Evolutionary conservation across 83 land plant genomes (phyloP).

Genomic region (Picea abies): DNA sequence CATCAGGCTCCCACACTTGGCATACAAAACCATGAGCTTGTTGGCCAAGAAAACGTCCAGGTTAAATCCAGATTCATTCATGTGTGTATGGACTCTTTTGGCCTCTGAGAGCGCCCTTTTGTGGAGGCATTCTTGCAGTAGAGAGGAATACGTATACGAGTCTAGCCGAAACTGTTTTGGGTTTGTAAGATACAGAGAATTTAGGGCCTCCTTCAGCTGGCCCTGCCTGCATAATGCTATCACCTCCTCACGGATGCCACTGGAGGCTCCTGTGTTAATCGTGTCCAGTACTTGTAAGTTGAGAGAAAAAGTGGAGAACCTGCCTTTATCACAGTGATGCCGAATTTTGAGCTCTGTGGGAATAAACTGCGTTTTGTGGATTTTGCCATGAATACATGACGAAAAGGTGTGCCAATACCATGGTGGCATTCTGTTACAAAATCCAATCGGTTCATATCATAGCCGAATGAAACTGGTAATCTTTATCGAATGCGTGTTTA

Average conservation of each 20-base stretch:
- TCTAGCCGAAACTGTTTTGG: not conserved
- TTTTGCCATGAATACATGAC: too few species aligned
- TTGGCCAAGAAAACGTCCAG: constrained; percentile 43
- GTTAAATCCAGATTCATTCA: constrained; percentile 23
- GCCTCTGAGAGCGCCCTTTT: constrained; percentile 5
- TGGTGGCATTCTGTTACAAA: too few species aligned
- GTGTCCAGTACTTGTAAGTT: not conserved
- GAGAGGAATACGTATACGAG: not conserved
- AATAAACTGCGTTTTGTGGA: too few species aligned
- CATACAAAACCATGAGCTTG: not conserved
- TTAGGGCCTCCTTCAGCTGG: not conserved
- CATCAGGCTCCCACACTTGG: not conserved
- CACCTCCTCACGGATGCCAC: not conserved
- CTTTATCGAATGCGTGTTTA: too few species aligned
- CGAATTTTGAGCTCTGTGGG: not conserved
- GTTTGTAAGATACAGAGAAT: not conserved
- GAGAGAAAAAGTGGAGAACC: not conserved
- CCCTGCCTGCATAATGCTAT: not conserved
- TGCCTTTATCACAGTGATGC: not conserved
- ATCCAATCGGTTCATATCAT: too few species aligned
- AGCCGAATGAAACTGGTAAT: too few species aligned
- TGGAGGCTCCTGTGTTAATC: not conserved
- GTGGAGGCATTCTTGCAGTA: not conserved
- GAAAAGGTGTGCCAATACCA: too few species aligned
- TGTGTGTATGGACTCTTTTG: constrained; percentile 24